phyloP scores from a whole-genome alignment of 2,329 filamentous ascomycete genomes.

The Xylariaceae sp. region DNA sequence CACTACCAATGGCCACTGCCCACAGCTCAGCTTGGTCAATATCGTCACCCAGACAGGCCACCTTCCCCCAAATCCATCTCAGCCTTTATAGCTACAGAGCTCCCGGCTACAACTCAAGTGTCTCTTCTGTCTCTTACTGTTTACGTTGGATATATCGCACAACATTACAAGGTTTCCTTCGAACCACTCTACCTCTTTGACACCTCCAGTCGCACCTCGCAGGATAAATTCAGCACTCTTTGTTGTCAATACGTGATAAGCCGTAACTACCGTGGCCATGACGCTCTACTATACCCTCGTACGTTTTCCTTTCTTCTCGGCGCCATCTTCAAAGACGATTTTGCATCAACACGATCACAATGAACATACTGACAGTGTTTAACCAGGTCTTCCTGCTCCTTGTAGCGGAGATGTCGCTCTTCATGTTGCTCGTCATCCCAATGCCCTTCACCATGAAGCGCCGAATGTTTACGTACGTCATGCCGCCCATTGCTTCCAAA shows the following conservation, averaged over 20 bases:
- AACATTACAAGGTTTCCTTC: conserved; percentile 1
- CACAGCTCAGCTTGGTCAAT: conserved; percentile 25
- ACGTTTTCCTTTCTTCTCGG: conserved; percentile 34
- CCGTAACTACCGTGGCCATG: conserved; percentile 45
- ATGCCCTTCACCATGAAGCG: conserved; percentile 86
- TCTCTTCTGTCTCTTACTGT: background rate
- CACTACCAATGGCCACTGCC: background rate
- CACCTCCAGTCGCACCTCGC: conserved; percentile 9
- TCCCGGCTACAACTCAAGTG: conserved; percentile 7
- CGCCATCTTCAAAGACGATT: background rate
- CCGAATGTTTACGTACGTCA: conserved; percentile 75
- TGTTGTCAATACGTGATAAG: conserved; percentile 7
- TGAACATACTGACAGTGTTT: conserved; percentile 34
- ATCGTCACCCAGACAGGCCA: conserved; percentile 33
- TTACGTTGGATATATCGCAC: too few relatives aligned
- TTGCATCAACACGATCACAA: background rate
- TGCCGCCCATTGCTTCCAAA: background rate
- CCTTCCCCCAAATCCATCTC: conserved; percentile 27
- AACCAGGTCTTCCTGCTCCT: conserved; percentile 80
- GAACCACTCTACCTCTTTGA: conserved; percentile 1
- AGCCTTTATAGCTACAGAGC: conserved; percentile 16
- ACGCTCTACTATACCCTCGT: conserved; percentile 59
- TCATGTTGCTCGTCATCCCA: conserved; percentile 81
- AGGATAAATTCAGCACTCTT: background rate
- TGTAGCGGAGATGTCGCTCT: conserved; percentile 82